Evolutionary conservation across 176 grass and related monocot species (phyloP), one percentile per base, ranked within the genome.

Genomic region (Triticum timopheevii): DNA sequence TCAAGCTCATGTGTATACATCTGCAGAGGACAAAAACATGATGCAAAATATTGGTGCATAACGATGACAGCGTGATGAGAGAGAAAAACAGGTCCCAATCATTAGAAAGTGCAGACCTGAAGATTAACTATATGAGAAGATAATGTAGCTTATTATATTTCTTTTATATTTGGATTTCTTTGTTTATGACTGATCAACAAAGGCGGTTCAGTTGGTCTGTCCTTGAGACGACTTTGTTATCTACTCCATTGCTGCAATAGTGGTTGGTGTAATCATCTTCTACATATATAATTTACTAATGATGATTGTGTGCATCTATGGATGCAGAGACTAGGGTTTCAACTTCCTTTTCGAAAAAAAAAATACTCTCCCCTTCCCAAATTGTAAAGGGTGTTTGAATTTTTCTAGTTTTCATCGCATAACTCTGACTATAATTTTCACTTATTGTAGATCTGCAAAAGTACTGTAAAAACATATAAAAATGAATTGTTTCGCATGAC

Each of bases 51-150:
- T 90, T 50, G 45, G 45, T 42, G 34, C 22, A 19, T 56, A 80
- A 54, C 73, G 81, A 16, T 17, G 84, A 79, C 88, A 83, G 65
- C 73, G 64, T 86, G 73, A 30, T 30, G 72, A 85, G 16, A 0
- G 50, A 54, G 13, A 5, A 54, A 54, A 85, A 80, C 59, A 24
- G 76, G 30, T 83, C 82, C 65, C 56, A 83, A 90, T 90, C 84
- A 83, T 90, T 52, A 65, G 54, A 86, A 78, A 69, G 50, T 10
- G n/a, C 50, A 16, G 13, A 20, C 4, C 5, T 42, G 28, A 23
- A 72, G 54, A 61, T 64, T 31, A 30, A 83, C 22, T 75, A 52
- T 17, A 17, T 13, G 45, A 50, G 3, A 59, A 58, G 34, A 22
- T 34, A 34, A 10, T 27, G 8, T 63, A 71, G 13, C 5, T 65